Base-by-base conservation (phyloP, 2,329 filamentous ascomycete species). In the Aureobasidium sp. region DNA sequence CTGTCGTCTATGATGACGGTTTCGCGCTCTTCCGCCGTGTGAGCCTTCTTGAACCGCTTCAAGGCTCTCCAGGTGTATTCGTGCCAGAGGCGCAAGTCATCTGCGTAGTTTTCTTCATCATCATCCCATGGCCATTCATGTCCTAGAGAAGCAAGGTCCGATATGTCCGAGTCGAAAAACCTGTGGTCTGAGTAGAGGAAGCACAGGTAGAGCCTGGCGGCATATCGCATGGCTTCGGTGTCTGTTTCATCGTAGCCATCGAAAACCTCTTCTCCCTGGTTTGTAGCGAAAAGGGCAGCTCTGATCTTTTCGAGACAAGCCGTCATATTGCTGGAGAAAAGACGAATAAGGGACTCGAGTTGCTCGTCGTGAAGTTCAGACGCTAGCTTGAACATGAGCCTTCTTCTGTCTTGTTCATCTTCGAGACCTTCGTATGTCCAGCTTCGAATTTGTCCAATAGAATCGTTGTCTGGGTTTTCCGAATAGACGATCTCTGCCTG, bases 321-420 rank as follows among this genome's bases (percentile, higher is more conserved):
- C 64, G 73, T 81, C 63, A 81, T 73, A 63, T 70, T 77, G 65
- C 72, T 73, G 65, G 74, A 79, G 37, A 81, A 75, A 61, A 75
- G 27, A 37, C 15, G 23, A 2, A 29, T 17, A n/a, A 60, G 27
- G 21, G 23, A 21, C 13, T 54, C 50, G 15, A 57, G 27, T n/a
- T 15, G 47, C 17, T 27, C 35, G 6, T 43, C n/a, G 11, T 31
- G 11, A 1, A 57, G 25, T 11, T 23, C 8, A 19, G n/a, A 51
- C n/a, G 19, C 43, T 10, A 57, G 23, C 23, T 54, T 42, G 37
- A 40, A 46, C 27, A 62, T 45, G 1, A 69, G 50, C 3, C 25
- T 62, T 64, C 27, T 73, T 11, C 77, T 69, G 62, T 82, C 77
- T 9, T 63, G 45, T 2, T 69, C 67, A 9, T 71, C 68, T 38